Base-by-base conservation (phyloP, 2,329 filamentous ascomycete species). In the Fusarium vanettenii region DNA sequence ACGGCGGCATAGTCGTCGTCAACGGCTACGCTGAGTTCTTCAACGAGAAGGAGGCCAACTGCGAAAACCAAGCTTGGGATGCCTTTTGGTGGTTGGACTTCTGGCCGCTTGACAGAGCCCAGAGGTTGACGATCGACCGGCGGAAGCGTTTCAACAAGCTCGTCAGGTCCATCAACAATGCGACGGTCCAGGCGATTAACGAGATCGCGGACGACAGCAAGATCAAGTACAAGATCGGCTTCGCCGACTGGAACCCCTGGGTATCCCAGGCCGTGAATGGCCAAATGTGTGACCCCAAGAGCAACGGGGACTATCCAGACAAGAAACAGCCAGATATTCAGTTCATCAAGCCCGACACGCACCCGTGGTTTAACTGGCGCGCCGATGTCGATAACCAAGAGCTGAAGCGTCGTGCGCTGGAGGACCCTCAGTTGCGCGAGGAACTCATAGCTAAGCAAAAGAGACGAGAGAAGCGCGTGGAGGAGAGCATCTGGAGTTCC, bases 211-310 rank as follows among this genome's bases (percentile, higher is more conserved):
- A 56, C 0, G 48, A 57, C 0, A 8, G 56, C 0, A 41, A 57
- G 0, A 31, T 67, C 6, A 31, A 48, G 25, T 69, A 69, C 2
- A 69, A 57, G 1, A 4, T 69, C 11, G 67, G 67, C 5, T 69
- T 67, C 18, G 63, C 63, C 0, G 67, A 69, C 31, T 69, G 67
- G 67, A 67, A 67, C 0, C 55, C 63, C 25, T 69, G 67, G 67
- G 67, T 67, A 0, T 33, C 29, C 1, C 20, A 69, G 0, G 29
- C n/a, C 0, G 37, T 69, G 0, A 56, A 61, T 16, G 63, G 67
- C 0, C 56, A 67, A 2, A 69, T 69, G 67, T 67, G 63, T 18
- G 45, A 64, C 5, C 63, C 63, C 0, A 48, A 31, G 1, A 37
- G 22, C 0, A 45, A 50, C 5, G 67, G 63, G 16, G 56, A 69